These are phyloP conservation scores for Collybiopsis confluens DNA, from an alignment of 768 basidiomycete genomes.

Conservation along the genomic window DNA sequence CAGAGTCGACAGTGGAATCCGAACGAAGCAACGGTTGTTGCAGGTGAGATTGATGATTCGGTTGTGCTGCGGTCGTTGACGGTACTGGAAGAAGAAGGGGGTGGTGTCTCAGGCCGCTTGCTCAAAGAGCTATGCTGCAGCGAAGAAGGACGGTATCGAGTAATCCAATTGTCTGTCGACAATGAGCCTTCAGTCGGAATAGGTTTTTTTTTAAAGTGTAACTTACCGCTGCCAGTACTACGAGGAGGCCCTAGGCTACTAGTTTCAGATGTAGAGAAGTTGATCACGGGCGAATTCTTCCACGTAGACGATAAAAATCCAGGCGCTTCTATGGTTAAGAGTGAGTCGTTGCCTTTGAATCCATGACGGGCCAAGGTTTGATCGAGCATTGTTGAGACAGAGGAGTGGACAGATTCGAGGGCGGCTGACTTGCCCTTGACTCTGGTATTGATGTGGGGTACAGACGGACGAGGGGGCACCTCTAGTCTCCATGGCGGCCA, in stretches of 20 bases:
- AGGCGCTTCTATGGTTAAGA: not conserved
- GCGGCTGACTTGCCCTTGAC: not conserved
- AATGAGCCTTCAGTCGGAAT: not conserved
- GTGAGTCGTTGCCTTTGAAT: not conserved
- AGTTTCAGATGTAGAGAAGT: not conserved
- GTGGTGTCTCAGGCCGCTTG: not conserved
- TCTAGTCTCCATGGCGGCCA: not conserved
- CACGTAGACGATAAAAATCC: not conserved
- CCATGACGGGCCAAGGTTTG: not conserved
- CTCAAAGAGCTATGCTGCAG: not conserved
- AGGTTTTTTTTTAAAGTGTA: too few species aligned
- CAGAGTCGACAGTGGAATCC: slow-evolving; percentile 49
- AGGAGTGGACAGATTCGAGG: not conserved
- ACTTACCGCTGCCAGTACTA: not conserved
- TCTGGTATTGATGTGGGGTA: not conserved
- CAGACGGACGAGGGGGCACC: not conserved
- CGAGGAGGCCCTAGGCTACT: not conserved
- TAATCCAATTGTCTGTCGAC: not conserved
- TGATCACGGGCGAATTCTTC: not conserved
- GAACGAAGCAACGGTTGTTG: not conserved
- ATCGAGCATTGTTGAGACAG: not conserved
- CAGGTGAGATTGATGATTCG: not conserved
- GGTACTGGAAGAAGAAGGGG: not conserved
- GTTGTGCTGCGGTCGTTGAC: not conserved
- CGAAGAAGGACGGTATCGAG: not conserved